Conservation (phyloP, 2,329 filamentous ascomycete species). For the Cylindrodendrum hubeiense region DNA sequence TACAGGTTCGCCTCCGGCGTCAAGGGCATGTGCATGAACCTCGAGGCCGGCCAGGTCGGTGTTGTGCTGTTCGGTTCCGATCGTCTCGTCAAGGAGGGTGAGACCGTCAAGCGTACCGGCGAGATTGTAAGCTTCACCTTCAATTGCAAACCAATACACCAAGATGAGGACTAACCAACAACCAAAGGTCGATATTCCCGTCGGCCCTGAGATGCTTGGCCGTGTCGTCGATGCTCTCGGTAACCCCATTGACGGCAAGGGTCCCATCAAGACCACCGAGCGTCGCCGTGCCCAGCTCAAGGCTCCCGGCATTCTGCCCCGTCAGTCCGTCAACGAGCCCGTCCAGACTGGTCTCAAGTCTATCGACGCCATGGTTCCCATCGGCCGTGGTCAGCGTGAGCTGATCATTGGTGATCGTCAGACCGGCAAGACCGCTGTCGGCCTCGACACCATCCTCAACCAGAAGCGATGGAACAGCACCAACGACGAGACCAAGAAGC, state of each 20-base stretch:
- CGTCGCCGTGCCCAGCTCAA: constrained; percentile 98
- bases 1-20: constrained; percentile 97
- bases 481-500: constrained; percentile 95
- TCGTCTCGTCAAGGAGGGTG: constrained; percentile 99
- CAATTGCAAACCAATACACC: not conserved
- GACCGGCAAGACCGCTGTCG: constrained; percentile 99
- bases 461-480: constrained; percentile 97
- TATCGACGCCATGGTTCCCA: constrained; percentile 99
- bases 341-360: constrained; percentile 99
- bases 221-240: constrained; percentile 99
- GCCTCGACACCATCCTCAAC: constrained; percentile 98
- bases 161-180: constrained; percentile 7
- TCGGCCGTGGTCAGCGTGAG: constrained; percentile 99
- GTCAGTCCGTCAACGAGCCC: constrained; percentile 96
- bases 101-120: constrained; percentile 99
- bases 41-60: constrained; percentile 99
- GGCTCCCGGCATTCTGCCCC: constrained; percentile 97
- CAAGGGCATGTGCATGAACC: constrained; percentile 99
- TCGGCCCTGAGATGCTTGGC: constrained; percentile 91
- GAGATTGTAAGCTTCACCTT: constrained; percentile 82
- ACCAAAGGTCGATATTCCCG: constrained; percentile 92
- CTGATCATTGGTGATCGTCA: constrained; percentile 99
- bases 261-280: constrained; percentile 91
- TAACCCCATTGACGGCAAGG: constrained; percentile 99
- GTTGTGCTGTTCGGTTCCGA: constrained; percentile 99